These are phyloP conservation scores for Fragaria vesca DNA, from an alignment of 306 rosid species.

Conservation along the genomic window DNA sequence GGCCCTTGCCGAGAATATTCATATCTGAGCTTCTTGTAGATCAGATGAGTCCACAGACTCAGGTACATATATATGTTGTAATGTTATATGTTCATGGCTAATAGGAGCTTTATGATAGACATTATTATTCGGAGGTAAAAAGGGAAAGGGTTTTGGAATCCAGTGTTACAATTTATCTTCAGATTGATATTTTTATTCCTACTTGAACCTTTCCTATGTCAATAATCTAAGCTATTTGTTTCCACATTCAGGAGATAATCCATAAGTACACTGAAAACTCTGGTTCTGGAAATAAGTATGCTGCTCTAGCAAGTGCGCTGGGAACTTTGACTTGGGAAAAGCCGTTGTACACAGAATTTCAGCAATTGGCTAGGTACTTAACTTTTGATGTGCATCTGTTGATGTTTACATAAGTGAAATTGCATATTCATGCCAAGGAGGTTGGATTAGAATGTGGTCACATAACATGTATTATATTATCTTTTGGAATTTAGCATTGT, in stretches of 20 bases:
- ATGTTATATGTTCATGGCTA: neutral
- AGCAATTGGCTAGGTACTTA: slow-evolving; percentile 71
- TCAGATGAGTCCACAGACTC: slow-evolving; percentile 75
- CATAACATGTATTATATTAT: neutral
- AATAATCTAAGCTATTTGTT: slow-evolving; percentile 5
- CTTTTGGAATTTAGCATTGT: neutral
- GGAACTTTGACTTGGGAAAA: slow-evolving; percentile 81
- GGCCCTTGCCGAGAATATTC: slow-evolving; percentile 87
- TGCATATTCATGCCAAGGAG: neutral
- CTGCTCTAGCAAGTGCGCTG: slow-evolving; percentile 79
- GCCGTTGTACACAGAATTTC: slow-evolving; percentile 74
- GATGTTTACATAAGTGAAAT: slow-evolving; percentile 9
- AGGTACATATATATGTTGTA: slow-evolving; percentile 43
- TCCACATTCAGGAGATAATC: slow-evolving; percentile 59
- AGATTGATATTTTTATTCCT: neutral
- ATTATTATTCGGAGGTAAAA: neutral
- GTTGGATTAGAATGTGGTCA: neutral
- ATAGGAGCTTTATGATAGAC: neutral
- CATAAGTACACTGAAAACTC: slow-evolving; percentile 62
- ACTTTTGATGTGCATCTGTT: slow-evolving; percentile 6
- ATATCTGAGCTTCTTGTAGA: slow-evolving; percentile 92
- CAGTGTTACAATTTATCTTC: neutral
- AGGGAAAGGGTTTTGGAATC: neutral
- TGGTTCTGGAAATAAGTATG: slow-evolving; percentile 61
- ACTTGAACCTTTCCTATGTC: neutral